These are phyloP conservation scores for Camellia japonica DNA, from an alignment of 148 eudicot genomes.

Conservation along the genomic window DNA sequence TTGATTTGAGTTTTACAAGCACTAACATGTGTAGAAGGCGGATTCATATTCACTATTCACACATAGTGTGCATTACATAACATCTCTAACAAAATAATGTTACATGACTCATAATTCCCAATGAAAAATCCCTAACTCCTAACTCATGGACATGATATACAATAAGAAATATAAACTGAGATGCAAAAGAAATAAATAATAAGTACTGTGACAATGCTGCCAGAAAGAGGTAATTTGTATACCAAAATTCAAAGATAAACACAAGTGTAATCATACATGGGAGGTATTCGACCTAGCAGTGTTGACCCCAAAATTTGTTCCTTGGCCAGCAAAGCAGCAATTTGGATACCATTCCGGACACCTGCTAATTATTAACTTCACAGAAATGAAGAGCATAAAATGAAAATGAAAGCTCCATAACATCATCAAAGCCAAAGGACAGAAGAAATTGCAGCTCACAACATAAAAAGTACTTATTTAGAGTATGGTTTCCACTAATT, in stretches of 20 bases:
- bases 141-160: background rate
- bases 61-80: background rate
- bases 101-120: background rate
- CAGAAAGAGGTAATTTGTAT: background rate
- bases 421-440: background rate
- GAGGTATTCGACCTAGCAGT: conserved; percentile 85
- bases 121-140: background rate
- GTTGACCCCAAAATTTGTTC: conserved; percentile 69
- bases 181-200: background rate
- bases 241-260: conserved; percentile 1
- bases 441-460: background rate
- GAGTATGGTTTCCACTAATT: background rate
- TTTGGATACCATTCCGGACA: conserved; percentile 74
- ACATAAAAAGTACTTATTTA: background rate
- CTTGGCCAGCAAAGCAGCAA: conserved; percentile 72
- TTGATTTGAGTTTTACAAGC: background rate
- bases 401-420: conserved; percentile 12
- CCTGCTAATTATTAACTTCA: conserved; percentile 60
- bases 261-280: conserved; percentile 56
- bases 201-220: conserved; percentile 6
- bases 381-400: conserved; percentile 24
- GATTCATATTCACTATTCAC: background rate
- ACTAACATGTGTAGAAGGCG: no score
- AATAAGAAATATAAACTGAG: background rate
- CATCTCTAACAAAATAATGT: background rate